Base-by-base conservation (phyloP, 768 basidiomycete genomes). In the Hygrophorus russula region DNA sequence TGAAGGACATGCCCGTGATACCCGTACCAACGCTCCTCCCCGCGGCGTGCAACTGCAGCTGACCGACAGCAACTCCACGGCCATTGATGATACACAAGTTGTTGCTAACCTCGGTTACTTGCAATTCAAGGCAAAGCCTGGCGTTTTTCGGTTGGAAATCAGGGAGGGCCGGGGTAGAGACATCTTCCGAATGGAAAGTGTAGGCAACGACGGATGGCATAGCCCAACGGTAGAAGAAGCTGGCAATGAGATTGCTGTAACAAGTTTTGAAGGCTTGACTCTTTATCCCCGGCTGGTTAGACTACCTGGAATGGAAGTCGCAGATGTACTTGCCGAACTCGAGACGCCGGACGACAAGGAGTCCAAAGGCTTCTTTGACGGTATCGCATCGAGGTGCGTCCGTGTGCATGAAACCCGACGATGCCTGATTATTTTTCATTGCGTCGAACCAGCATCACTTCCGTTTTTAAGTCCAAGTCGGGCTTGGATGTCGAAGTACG, bases 61-160 rank as follows among this genome's bases (percentile, higher is more conserved):
- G 1, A 66, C 74, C 2, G 65, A 62, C 10, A 58, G 64, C 19
- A 66, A 70, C 46, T 53, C 57, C 14, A 54, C 53, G 1, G 63
- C 71, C 4, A 67, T 93, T 11, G 88, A 85, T 5, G 92, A 96
- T 52, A 98, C 96, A 0, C 84, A 80, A 46, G 82, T 98, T 31
- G 88, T 96, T 43, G 90, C 85, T 4, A 99, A 98, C 57, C 67
- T 98, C 4, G 96, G 96, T 1, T 99, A 99, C 60, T 65, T 97
- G 43, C 96, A 99, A 57, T 92, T 98, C 67, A 91, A 90, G 58
- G 83, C 87, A 1, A 84, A 75, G 42, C 96, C 96, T 0, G 96
- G 96, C 1, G 79, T 87, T 0, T 93, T 84, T 66, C 67, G 71
- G 36, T 68, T 97, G 0, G 79, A 81, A 50, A 91, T 98, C 42